Percentiles rank a stretch among this genome's conserved stretches.
phyloP scores from a whole-genome alignment of 208 protist genomes.

The Zelonia costaricensis region DNA sequence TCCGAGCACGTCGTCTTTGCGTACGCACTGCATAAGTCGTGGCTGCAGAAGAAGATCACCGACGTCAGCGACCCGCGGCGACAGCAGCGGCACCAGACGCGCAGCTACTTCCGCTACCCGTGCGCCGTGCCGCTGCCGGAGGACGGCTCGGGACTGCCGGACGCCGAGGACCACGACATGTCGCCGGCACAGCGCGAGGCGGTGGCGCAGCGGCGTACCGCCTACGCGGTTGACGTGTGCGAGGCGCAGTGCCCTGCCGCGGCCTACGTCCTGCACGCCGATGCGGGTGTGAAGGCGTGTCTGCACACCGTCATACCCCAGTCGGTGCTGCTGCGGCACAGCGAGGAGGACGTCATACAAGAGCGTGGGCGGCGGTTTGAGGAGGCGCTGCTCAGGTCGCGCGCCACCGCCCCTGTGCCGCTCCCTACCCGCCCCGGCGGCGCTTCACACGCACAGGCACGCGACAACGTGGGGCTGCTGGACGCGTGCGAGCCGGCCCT shows the following conservation, averaged over 20 bases:
- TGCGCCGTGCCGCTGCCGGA: slow-evolving; percentile 49
- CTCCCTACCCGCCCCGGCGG: slow-evolving; percentile 7
- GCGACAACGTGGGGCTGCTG: slow-evolving; percentile 19
- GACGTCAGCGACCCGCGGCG: slow-evolving; percentile 76
- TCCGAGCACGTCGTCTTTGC: slow-evolving; percentile 94
- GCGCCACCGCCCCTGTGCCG: slow-evolving; percentile 19
- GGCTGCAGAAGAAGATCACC: slow-evolving; percentile 86
- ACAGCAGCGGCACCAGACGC: slow-evolving; percentile 68
- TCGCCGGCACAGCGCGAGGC: background rate
- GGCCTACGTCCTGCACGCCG: slow-evolving; percentile 24
- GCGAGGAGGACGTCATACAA: slow-evolving; percentile 61
- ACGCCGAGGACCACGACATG: background rate
- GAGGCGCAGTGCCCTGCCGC: slow-evolving; percentile 35
- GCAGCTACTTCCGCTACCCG: slow-evolving; percentile 79
- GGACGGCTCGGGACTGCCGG: background rate
- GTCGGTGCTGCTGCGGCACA: slow-evolving; percentile 67
- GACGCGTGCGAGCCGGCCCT: slow-evolving; percentile 36
- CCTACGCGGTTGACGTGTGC: slow-evolving; percentile 24
- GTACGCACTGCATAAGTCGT: slow-evolving; percentile 83
- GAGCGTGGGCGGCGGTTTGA: slow-evolving; percentile 64
- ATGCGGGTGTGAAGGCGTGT: slow-evolving; percentile 15
- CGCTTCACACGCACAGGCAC: background rate
- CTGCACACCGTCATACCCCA: slow-evolving; percentile 65
- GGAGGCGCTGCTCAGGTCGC: slow-evolving; percentile 17
- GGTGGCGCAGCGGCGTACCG: background rate